These are phyloP conservation scores for Elsinoe fawcettii DNA, from an alignment of 2,329 filamentous ascomycete genomes.

Conservation along the genomic window DNA sequence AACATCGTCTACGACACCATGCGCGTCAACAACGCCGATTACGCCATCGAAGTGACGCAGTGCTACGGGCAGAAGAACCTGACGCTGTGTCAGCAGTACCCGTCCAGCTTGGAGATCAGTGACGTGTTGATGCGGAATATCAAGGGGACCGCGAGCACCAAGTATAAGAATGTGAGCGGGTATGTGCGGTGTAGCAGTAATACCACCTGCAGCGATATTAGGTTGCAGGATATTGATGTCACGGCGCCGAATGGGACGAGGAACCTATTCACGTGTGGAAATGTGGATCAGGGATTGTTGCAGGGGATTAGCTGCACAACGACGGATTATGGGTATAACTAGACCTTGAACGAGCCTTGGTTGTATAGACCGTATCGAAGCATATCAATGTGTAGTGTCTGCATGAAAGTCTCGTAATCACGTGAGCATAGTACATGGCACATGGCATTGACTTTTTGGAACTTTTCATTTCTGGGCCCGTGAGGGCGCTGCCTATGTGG, in stretches of 20 bases:
- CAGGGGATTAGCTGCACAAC: slow-evolving; percentile 27
- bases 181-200: slow-evolving; percentile 39
- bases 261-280: slow-evolving; percentile 27
- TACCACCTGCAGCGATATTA: slow-evolving; percentile 46
- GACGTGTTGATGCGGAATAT: slow-evolving; percentile 52
- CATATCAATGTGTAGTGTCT: neutral
- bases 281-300: slow-evolving; percentile 26
- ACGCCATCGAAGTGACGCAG: slow-evolving; percentile 57
- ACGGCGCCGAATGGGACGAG: slow-evolving; percentile 22
- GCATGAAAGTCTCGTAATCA: too few relatives aligned
- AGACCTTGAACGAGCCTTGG: neutral
- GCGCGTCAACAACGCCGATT: slow-evolving; percentile 54
- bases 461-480: neutral
- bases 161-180: slow-evolving; percentile 36
- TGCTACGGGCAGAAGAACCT: slow-evolving; percentile 57
- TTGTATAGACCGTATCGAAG: neutral
- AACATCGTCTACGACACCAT: slow-evolving; percentile 63
- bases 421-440: too few relatives aligned
- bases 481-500: neutral
- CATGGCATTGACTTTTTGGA: neutral
- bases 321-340: slow-evolving; percentile 15
- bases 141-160: slow-evolving; percentile 44
- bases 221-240: slow-evolving; percentile 24
- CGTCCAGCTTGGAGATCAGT: slow-evolving; percentile 48
- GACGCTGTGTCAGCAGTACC: slow-evolving; percentile 53